These are phyloP conservation scores for Xerocomellus chrysenteron DNA, from an alignment of 768 basidiomycete species.

Conservation along the genomic window DNA sequence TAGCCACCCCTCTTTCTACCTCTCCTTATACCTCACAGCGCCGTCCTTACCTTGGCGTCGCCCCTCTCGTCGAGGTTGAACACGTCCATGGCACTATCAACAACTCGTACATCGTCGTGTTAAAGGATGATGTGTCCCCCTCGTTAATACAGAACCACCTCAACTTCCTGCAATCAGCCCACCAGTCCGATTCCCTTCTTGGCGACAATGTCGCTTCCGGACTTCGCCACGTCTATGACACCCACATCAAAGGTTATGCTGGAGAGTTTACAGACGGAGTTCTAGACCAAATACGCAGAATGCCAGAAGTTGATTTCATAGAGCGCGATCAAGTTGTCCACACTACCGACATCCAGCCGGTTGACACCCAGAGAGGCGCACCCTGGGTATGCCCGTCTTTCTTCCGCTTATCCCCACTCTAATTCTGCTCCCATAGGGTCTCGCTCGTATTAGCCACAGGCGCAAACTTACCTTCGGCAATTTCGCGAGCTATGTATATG, in stretches of 20 bases:
- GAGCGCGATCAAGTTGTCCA: constrained; percentile 94
- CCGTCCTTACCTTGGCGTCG: constrained; percentile 50
- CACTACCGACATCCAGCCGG: constrained; percentile 39
- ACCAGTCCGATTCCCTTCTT: constrained; percentile 52
- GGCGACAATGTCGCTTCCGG: constrained; percentile 48
- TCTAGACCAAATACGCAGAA: constrained; percentile 70
- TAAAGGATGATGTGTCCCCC: constrained; percentile 67
- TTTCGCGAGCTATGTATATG: constrained; percentile 80
- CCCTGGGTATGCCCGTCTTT: constrained; percentile 68
- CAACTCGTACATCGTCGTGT: constrained; percentile 93
- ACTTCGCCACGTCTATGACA: constrained; percentile 73
- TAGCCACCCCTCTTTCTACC: constrained; percentile 48
- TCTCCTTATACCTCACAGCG: constrained; percentile 32
- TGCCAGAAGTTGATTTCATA: constrained; percentile 90
- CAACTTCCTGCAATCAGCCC: constrained; percentile 68
- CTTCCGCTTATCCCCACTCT: constrained; percentile 5
- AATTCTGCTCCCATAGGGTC: constrained; percentile 56
- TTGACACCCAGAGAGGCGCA: constrained; percentile 57
- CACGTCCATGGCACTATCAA: constrained; percentile 73
- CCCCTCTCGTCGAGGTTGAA: constrained; percentile 57
- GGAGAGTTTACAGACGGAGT: constrained; percentile 72
- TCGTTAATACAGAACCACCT: constrained; percentile 71
- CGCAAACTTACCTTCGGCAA: constrained; percentile 70
- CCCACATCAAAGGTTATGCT: constrained; percentile 74
- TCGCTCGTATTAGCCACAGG: constrained; percentile 93